A percentile compares a stretch with the other conserved stretches of the same genome.
phyloP scores from a whole-genome alignment of 2,329 filamentous ascomycete genomes.

The Colletotrichum simmondsii region DNA sequence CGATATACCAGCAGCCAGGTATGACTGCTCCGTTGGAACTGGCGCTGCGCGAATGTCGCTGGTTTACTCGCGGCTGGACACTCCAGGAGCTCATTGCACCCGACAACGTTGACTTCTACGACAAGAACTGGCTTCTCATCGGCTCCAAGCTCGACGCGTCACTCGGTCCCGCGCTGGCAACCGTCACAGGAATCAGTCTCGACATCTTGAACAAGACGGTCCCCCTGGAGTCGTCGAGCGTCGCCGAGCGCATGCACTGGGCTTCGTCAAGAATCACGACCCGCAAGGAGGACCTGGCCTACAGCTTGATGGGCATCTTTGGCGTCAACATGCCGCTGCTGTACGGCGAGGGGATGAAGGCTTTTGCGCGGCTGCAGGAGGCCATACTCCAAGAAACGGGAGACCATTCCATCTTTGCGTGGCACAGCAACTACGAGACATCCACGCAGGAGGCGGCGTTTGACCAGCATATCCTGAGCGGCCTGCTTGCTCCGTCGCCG shows the following conservation, averaged over 20 bases:
- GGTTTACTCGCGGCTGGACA: slow-evolving; percentile 34
- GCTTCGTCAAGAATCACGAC: slow-evolving; percentile 38
- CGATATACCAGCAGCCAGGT: neutral
- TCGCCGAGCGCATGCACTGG: slow-evolving; percentile 43
- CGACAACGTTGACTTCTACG: slow-evolving; percentile 21
- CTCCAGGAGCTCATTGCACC: slow-evolving; percentile 32
- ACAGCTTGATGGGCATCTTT: slow-evolving; percentile 42
- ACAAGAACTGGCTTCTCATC: slow-evolving; percentile 26
- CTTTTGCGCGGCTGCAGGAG: slow-evolving; percentile 37
- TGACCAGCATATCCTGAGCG: neutral
- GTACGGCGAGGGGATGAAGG: slow-evolving; percentile 41
- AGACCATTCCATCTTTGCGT: slow-evolving; percentile 11
- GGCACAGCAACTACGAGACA: neutral
- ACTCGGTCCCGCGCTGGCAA: slow-evolving; percentile 32
- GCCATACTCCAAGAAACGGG: slow-evolving; percentile 39
- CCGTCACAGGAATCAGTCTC: slow-evolving; percentile 42
- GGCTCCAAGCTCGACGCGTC: slow-evolving; percentile 35
- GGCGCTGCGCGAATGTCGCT: slow-evolving; percentile 4
- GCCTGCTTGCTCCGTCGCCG: neutral
- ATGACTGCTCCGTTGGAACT: neutral
- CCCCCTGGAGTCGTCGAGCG: slow-evolving; percentile 35
- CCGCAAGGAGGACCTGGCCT: slow-evolving; percentile 39
- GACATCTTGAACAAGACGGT: slow-evolving; percentile 28
- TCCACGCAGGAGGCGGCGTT: neutral
- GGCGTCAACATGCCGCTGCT: slow-evolving; percentile 40